These are phyloP conservation scores for Petunia hybrid DNA, from an alignment of 305 asterid species.

Conservation along the genomic window DNA sequence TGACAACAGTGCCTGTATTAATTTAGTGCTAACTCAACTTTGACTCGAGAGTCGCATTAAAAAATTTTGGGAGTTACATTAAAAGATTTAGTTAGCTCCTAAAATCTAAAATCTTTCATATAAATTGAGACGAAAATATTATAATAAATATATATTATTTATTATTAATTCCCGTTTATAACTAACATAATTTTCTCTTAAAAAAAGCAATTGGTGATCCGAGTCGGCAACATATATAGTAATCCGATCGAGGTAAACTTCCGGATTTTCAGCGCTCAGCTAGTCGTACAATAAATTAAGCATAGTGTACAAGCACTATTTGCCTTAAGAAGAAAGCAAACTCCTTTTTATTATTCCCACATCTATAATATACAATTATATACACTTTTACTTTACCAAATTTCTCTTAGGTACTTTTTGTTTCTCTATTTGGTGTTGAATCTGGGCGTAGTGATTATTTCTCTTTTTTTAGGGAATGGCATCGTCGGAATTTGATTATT, in stretches of 20 bases:
- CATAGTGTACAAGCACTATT: not conserved
- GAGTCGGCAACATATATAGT: constrained; percentile 2
- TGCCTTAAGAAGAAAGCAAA: constrained; percentile 25
- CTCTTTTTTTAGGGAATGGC: constrained; percentile 53
- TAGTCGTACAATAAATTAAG: not conserved
- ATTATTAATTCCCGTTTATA: too few relatives aligned
- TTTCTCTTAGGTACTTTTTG: constrained; percentile 26
- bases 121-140: too few relatives aligned
- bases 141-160: too few relatives aligned
- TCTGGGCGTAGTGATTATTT: not conserved
- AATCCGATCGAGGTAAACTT: not conserved
- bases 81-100: too few relatives aligned
- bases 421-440: not conserved
- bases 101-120: too few relatives aligned
- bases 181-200: not conserved
- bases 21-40: too few relatives aligned
- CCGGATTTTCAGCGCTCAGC: too few relatives aligned
- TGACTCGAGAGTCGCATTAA: too few relatives aligned
- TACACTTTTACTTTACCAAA: not conserved
- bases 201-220: constrained; percentile 4
- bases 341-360: not conserved
- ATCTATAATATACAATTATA: not conserved
- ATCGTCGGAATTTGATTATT: constrained; percentile 76
- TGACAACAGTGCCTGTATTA: too few relatives aligned
- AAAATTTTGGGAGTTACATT: too few relatives aligned